Conservation (phyloP, 331 rosid genomes). For the Cydonia oblonga region DNA sequence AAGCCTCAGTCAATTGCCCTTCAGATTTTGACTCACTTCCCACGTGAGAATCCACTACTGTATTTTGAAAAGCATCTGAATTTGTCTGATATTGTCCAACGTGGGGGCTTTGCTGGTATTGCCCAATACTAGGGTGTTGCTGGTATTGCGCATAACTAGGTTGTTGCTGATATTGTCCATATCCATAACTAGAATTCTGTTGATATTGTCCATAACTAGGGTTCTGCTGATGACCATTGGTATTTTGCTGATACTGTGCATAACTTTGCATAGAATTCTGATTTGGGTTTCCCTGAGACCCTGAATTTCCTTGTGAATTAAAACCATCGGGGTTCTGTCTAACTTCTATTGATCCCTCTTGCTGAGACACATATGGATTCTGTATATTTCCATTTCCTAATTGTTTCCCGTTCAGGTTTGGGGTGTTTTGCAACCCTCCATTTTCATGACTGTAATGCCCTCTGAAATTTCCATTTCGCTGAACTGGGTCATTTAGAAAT, state of each 20-base stretch:
- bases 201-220: conserved; percentile 26
- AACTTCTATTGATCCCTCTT: conserved; percentile 11
- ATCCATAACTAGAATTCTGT: conserved; percentile 8
- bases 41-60: conserved; percentile 15
- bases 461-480: conserved; percentile 2
- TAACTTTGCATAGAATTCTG: conserved; percentile 8
- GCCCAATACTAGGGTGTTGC: not conserved
- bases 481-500: not conserved
- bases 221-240: conserved; percentile 17
- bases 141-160: not conserved
- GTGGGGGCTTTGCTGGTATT: not conserved
- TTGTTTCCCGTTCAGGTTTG: not conserved
- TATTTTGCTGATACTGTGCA: conserved; percentile 13
- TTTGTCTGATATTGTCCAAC: not conserved
- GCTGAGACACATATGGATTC: conserved; percentile 7
- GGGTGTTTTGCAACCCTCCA: conserved; percentile 8
- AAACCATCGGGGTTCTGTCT: conserved; percentile 9
- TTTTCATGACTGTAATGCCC: not conserved
- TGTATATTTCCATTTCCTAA: conserved; percentile 6
- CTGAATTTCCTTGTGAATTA: conserved; percentile 18
- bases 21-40: conserved; percentile 16
- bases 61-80: conserved; percentile 13
- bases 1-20: conserved; percentile 10
- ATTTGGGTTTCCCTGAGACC: conserved; percentile 13
- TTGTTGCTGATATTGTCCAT: not conserved